Conservation (phyloP, 805 yeast genomes). For the Candida fluviatilis region DNA sequence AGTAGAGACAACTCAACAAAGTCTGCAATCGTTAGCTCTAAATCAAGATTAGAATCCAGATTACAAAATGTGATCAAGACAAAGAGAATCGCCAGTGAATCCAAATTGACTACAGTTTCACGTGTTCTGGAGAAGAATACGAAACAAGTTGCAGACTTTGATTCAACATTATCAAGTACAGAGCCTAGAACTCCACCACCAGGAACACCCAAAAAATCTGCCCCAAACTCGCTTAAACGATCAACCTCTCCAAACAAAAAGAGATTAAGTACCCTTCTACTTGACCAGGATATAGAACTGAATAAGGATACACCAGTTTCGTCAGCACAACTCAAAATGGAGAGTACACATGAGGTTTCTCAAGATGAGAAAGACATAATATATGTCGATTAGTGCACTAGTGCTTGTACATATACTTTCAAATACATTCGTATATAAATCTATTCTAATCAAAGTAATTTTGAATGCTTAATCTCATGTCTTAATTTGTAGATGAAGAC, state of each 20-base stretch:
- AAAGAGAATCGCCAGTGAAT: constrained; percentile 9
- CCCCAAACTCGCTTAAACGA: constrained; percentile 21
- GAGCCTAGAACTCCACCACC: constrained; percentile 14
- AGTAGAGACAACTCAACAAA: constrained; percentile 7
- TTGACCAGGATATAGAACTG: not conserved
- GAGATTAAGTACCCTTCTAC: constrained; percentile 18
- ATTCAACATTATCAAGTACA: not conserved
- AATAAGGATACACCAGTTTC: not conserved
- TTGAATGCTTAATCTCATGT: constrained; percentile 60
- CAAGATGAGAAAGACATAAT: constrained; percentile 12
- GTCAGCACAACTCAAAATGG: not conserved
- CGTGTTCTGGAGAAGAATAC: constrained; percentile 17
- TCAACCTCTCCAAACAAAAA: constrained; percentile 39
- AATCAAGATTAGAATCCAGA: constrained; percentile 23
- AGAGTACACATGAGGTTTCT: not conserved
- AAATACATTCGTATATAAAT: constrained; percentile 1
- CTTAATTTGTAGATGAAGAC: constrained; percentile 50
- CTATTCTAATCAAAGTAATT: constrained; percentile 37
- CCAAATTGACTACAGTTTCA: constrained; percentile 21
- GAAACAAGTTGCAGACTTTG: not conserved
- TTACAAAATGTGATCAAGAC: constrained; percentile 21
- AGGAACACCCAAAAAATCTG: constrained; percentile 12
- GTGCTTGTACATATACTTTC: not conserved
- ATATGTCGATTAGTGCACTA: constrained; percentile 1
- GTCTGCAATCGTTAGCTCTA: constrained; percentile 5